A percentile compares a stretch with the other conserved stretches of the same genome.
These are phyloP conservation scores for Henckelia pumila DNA, from an alignment of 257 asterid genomes.

Conservation along the genomic window DNA sequence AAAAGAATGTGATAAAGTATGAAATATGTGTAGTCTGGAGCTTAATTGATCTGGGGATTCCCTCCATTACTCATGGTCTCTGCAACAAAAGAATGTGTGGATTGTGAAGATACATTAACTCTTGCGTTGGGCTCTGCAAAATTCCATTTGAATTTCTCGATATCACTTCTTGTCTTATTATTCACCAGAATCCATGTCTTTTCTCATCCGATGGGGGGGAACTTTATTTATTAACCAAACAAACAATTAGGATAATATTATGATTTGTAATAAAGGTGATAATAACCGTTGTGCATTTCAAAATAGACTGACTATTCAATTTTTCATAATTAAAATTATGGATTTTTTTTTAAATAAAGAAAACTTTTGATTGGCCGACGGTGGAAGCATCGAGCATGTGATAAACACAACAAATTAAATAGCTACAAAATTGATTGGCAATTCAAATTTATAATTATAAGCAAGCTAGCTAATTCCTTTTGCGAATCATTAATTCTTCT, in stretches of 20 bases:
- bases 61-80: conserved; percentile 32
- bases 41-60: conserved; percentile 54
- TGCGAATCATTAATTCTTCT: conserved; percentile 18
- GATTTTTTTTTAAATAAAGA: too few relatives aligned
- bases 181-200: too few relatives aligned
- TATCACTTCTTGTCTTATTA: conserved; percentile 20
- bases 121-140: conserved; percentile 32
- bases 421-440: neutral
- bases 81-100: conserved; percentile 20
- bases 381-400: neutral
- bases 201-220: too few relatives aligned
- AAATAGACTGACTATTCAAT: too few relatives aligned
- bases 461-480: conserved; percentile 17
- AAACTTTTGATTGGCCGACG: neutral
- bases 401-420: neutral
- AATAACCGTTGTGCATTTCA: too few relatives aligned
- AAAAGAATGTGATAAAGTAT: conserved; percentile 26
- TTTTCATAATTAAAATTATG: too few relatives aligned
- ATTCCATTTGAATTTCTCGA: conserved; percentile 56
- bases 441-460: conserved; percentile 1
- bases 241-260: too few relatives aligned
- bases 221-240: too few relatives aligned
- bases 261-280: too few relatives aligned
- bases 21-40: conserved; percentile 56
- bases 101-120: neutral